These are phyloP conservation scores for Mycena crocata DNA, from an alignment of 768 basidiomycete genomes.

Conservation along the genomic window DNA sequence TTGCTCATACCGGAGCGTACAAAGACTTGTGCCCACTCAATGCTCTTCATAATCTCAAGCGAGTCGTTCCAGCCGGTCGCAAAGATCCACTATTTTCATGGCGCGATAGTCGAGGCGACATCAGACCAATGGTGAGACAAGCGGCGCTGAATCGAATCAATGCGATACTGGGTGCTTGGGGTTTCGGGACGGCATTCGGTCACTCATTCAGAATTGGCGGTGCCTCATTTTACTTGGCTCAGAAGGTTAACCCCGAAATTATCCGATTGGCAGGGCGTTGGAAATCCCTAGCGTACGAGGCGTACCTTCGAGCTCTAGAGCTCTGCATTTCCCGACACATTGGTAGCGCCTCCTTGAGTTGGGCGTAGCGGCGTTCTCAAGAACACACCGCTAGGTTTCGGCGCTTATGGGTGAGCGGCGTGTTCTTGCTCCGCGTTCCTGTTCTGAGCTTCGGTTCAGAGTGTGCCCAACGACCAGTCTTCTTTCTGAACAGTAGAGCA, in stretches of 20 bases:
- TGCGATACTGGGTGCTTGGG: constrained; percentile 33
- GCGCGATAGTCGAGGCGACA: constrained; percentile 40
- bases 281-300: constrained; percentile 53
- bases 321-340: constrained; percentile 12
- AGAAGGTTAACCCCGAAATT: no score
- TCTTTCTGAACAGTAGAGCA: neutral
- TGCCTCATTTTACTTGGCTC: no score
- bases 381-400: constrained; percentile 9
- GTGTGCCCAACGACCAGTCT: constrained; percentile 5
- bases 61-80: constrained; percentile 39
- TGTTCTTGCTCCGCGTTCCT: constrained; percentile 16
- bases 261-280: no score
- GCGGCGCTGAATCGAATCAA: constrained; percentile 46
- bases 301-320: constrained; percentile 52
- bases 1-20: no score
- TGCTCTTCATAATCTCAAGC: constrained; percentile 41
- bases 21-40: constrained; percentile 40
- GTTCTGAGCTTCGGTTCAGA: constrained; percentile 11
- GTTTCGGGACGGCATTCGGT: no score
- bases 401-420: constrained; percentile 10
- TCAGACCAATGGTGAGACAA: constrained; percentile 44
- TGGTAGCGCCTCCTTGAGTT: constrained; percentile 1
- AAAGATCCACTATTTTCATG: constrained; percentile 51
- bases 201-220: no score
- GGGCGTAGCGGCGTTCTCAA: constrained; percentile 13